Percentiles rank a stretch among this genome's conserved stretches.
phyloP scores from a whole-genome alignment of 2,329 filamentous ascomycete genomes.

The Monilinia fructigena region DNA sequence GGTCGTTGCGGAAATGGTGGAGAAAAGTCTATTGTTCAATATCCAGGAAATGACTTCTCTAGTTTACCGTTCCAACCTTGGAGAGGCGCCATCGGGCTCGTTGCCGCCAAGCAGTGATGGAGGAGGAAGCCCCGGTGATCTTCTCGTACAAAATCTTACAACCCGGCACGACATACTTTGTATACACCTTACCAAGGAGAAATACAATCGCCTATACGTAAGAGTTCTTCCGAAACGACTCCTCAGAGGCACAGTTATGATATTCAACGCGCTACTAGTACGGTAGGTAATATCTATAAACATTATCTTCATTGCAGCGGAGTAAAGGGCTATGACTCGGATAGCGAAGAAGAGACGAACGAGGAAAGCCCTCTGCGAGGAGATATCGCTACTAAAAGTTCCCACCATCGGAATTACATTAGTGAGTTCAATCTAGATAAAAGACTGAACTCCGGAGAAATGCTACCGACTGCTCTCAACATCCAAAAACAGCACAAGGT shows the following conservation, averaged over 20 bases:
- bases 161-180: slow-evolving; percentile 14
- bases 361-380: slow-evolving; percentile 19
- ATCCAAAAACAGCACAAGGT: slow-evolving; percentile 23
- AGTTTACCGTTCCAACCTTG: slow-evolving; percentile 22
- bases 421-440: not conserved
- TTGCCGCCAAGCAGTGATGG: slow-evolving; percentile 19
- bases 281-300: slow-evolving; percentile 36
- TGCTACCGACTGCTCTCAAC: slow-evolving; percentile 24
- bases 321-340: slow-evolving; percentile 6
- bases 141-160: slow-evolving; percentile 4
- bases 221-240: slow-evolving; percentile 22
- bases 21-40: slow-evolving; percentile 9
- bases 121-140: slow-evolving; percentile 13
- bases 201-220: slow-evolving; percentile 19
- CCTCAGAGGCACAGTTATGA: slow-evolving; percentile 22
- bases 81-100: slow-evolving; percentile 20
- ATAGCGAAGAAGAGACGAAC: slow-evolving; percentile 20
- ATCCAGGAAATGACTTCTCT: slow-evolving; percentile 14
- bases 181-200: slow-evolving; percentile 16
- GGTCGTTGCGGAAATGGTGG: not conserved
- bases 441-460: not conserved
- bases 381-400: not conserved
- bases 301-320: slow-evolving; percentile 30
- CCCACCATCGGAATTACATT: not conserved
- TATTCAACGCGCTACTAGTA: slow-evolving; percentile 32